A percentile compares a stretch with the other conserved stretches of the same genome.
Conservation (phyloP, 2,329 filamentous ascomycete genomes). For the Penicillium sp. region DNA sequence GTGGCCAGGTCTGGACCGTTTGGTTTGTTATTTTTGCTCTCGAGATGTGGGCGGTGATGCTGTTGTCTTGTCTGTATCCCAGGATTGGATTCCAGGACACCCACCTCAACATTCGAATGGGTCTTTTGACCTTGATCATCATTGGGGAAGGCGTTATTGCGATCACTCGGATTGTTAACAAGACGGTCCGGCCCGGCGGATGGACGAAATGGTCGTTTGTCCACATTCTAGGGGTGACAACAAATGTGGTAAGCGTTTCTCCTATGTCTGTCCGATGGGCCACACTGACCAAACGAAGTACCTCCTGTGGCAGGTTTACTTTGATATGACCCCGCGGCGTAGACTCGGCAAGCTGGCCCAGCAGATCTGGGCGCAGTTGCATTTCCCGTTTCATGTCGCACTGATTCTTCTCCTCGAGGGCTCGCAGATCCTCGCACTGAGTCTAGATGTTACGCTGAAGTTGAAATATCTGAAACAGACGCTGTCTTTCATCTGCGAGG, state of each 20-base stretch:
- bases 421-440: conserved; percentile 55
- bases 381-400: conserved; percentile 63
- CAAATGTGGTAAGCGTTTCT: conserved; percentile 33
- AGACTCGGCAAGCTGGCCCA: conserved; percentile 56
- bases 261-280: not conserved
- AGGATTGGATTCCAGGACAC: conserved; percentile 62
- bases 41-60: conserved; percentile 54
- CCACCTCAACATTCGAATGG: conserved; percentile 63
- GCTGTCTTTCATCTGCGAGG: conserved; percentile 41
- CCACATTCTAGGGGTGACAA: conserved; percentile 39
- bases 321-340: conserved; percentile 53
- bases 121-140: conserved; percentile 63
- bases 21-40: conserved; percentile 57
- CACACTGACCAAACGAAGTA: conserved; percentile 30
- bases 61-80: conserved; percentile 54
- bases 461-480: conserved; percentile 40
- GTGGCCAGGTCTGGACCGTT: conserved; percentile 42
- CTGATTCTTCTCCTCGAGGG: conserved; percentile 65
- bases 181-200: conserved; percentile 42
- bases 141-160: conserved; percentile 65
- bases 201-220: conserved; percentile 43
- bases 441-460: conserved; percentile 45
- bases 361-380: conserved; percentile 51
- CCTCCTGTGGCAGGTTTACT: conserved; percentile 64
- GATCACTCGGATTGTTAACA: conserved; percentile 56